These are phyloP conservation scores for Ramaria rubella DNA, from an alignment of 768 basidiomycete genomes.

Conservation along the genomic window DNA sequence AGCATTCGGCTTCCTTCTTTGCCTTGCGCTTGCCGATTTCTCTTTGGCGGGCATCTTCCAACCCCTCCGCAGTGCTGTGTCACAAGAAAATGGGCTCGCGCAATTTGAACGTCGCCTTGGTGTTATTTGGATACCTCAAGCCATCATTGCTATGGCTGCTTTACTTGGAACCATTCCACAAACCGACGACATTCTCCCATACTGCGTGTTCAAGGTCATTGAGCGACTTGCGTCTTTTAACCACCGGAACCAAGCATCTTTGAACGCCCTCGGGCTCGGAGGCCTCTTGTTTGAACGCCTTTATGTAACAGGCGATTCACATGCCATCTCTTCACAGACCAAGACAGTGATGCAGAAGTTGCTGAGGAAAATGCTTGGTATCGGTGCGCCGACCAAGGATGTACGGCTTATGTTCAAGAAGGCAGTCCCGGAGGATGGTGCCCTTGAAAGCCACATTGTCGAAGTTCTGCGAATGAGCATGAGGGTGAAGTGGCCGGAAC, in stretches of 20 bases:
- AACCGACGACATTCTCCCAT: constrained; percentile 31
- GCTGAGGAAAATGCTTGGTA: constrained; percentile 61
- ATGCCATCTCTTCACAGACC: constrained; percentile 6
- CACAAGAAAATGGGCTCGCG: constrained; percentile 26
- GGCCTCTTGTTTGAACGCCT: constrained; percentile 47
- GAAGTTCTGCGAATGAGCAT: constrained; percentile 66
- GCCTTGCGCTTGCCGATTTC: constrained; percentile 62
- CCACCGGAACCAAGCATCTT: constrained; percentile 64
- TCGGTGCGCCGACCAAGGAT: constrained; percentile 62
- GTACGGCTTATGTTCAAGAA: constrained; percentile 58
- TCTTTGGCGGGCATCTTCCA: constrained; percentile 49
- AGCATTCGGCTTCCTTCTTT: constrained; percentile 60
- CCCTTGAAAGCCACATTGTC: constrained; percentile 30
- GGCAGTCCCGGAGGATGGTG: neutral
- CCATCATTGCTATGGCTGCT: constrained; percentile 55
- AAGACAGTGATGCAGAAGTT: constrained; percentile 47
- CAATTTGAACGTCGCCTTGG: constrained; percentile 35
- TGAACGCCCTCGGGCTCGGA: constrained; percentile 54
- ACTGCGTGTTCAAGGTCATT: constrained; percentile 51
- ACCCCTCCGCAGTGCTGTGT: constrained; percentile 26
- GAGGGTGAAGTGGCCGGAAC: constrained; percentile 72
- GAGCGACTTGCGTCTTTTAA: constrained; percentile 53
- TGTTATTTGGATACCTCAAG: constrained; percentile 51
- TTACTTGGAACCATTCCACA: constrained; percentile 25
- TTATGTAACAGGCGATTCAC: constrained; percentile 20